These are phyloP conservation scores for Verticillium tricorpus DNA, from an alignment of 2,329 filamentous ascomycete genomes.

Conservation along the genomic window DNA sequence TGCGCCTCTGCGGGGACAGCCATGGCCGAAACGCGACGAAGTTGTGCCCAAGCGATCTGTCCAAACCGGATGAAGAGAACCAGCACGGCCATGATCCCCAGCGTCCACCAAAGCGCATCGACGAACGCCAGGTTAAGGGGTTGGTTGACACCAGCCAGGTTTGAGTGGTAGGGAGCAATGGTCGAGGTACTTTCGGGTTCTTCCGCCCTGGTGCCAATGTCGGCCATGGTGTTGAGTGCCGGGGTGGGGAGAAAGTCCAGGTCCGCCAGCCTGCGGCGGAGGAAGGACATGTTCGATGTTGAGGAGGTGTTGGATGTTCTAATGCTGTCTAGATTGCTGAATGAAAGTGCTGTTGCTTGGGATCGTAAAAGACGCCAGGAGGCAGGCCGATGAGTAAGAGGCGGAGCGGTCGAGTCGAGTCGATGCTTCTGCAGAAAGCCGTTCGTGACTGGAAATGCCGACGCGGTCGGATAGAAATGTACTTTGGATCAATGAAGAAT, in stretches of 20 bases:
- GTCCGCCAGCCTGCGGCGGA: conserved; percentile 22
- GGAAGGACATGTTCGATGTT: conserved; percentile 9
- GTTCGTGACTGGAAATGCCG: background rate
- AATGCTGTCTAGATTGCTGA: background rate
- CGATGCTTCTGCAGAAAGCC: background rate
- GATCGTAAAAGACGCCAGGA: background rate
- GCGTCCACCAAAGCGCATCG: conserved; percentile 55
- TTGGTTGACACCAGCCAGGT: conserved; percentile 58
- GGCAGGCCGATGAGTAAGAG: background rate
- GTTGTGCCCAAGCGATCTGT: conserved; percentile 50
- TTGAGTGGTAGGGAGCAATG: conserved; percentile 51
- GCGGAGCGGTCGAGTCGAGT: background rate
- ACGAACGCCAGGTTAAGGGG: conserved; percentile 51
- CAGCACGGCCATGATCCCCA: conserved; percentile 51
- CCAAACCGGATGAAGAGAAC: conserved; percentile 49
- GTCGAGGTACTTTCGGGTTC: conserved; percentile 32
- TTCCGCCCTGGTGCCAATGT: conserved; percentile 15
- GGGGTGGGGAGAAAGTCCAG: conserved; percentile 23
- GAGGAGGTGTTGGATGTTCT: background rate
- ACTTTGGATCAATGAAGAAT: background rate
- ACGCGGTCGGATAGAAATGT: background rate
- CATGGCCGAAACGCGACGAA: conserved; percentile 59
- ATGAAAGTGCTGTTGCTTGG: background rate
- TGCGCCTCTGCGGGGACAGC: conserved; percentile 46
- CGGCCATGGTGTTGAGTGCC: conserved; percentile 23